Evolutionary conservation across 768 basidiomycete genomes (phyloP).

Genomic region (Clitopilus passeckerianus): DNA sequence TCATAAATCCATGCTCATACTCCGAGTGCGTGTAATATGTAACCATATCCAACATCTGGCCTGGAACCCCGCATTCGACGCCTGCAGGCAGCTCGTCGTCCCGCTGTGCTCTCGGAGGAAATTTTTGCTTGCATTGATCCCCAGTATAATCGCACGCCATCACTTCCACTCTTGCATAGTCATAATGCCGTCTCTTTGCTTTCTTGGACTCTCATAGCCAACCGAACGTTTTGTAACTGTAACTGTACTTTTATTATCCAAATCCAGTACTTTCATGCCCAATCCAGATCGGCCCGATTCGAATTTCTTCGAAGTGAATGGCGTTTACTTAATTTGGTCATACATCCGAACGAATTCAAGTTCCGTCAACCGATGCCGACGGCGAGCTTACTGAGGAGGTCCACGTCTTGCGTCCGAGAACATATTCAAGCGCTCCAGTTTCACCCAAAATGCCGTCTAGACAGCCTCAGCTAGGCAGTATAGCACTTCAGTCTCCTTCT

Average conservation of each 20-base stretch:
- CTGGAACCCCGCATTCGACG: no score
- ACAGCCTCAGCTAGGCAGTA: constrained; percentile 56
- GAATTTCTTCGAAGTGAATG: neutral
- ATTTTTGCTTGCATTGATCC: no score
- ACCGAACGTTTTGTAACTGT: neutral
- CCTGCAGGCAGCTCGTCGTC: no score
- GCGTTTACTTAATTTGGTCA: neutral
- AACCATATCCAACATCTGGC: neutral
- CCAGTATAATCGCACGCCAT: no score
- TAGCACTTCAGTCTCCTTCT: constrained; percentile 63
- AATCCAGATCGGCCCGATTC: neutral
- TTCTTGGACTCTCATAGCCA: neutral
- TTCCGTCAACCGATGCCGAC: neutral
- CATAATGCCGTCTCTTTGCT: no score
- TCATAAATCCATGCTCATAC: neutral
- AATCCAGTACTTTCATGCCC: neutral
- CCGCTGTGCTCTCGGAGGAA: no score
- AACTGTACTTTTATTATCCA: neutral
- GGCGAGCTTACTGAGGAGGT: neutral
- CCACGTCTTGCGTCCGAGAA: neutral
- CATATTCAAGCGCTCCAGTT: neutral
- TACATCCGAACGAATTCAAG: neutral
- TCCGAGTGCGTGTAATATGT: neutral
- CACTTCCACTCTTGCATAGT: no score
- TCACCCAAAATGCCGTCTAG: constrained; percentile 23